Base-by-base conservation (phyloP, 495 filamentous ascomycete species). In the Aspergillus taichungensis region DNA sequence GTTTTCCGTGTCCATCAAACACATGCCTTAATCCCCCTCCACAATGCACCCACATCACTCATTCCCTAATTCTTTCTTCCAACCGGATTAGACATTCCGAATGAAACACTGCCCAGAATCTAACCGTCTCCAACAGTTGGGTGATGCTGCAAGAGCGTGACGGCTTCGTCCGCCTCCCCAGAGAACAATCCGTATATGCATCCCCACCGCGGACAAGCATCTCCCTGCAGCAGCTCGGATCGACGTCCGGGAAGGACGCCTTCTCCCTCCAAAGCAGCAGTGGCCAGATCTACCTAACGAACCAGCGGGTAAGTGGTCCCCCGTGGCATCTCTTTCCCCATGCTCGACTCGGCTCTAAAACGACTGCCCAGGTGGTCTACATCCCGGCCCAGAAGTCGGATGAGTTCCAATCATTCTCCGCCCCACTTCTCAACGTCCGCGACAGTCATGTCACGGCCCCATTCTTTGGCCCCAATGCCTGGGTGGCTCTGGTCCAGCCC, bases 401-500 rank as follows among this genome's bases (percentile, higher is more conserved):
- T 7, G 68, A 76, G 27, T 76, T 97, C 54, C 82, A 87, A 55
- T 95, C 89, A 42, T 95, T 98, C 67, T 87, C 88, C 18, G 78
- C 83, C 0, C 92, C 92, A 13, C 81, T 96, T 43, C 75, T 91
- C 40, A 85, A 86, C 54, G 74, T 95, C 34, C 78, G 80, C 64
- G 91, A 98, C 63, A 84, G 82, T n/a, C 87, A 88, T 56, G 87
- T 96, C 43, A 78, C 84, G 6, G 86, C 91, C 2, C 89, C 94
- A 2, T 94, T 90, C 68, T 94, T 97, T 56, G 92, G 92, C n/a
- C 84, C 94, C 8, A 97, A 96, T 67, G 82, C 83, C 53, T 98
- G 92, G 92, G 77, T 77, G 18, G 83, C 82, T 28, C 66, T 82
- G 27, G 74, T 94, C 40, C 83, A 83, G 52, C 89, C 94, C 13